phyloP scores from a whole-genome alignment of 2,329 filamentous ascomycete genomes.

The Penicillium vulpinum region DNA sequence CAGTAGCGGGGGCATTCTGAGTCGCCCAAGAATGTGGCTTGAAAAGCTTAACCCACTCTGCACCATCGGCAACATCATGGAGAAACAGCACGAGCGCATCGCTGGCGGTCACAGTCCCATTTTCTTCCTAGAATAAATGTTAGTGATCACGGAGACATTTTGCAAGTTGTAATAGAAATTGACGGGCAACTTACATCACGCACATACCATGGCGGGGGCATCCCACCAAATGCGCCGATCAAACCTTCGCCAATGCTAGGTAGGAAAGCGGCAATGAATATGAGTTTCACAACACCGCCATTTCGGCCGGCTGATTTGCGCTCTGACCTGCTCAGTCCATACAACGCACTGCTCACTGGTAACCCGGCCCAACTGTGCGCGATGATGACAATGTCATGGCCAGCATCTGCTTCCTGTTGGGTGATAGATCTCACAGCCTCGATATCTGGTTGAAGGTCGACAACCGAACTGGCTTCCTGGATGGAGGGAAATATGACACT shows the following conservation, averaged over 20 bases:
- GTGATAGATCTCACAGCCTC: conserved; percentile 34
- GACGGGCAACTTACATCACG: conserved; percentile 27
- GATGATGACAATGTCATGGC: conserved; percentile 33
- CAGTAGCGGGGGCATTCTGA: conserved; percentile 28
- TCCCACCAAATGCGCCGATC: conserved; percentile 32
- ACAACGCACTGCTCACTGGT: conserved; percentile 37
- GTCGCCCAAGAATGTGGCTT: conserved; percentile 34
- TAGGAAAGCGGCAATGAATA: conserved; percentile 38
- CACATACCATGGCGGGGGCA: conserved; percentile 31
- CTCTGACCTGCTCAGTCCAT: conserved; percentile 33
- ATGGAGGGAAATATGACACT: conserved; percentile 32
- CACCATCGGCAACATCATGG: conserved; percentile 33
- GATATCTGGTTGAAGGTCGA: conserved; percentile 33
- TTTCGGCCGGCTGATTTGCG: conserved; percentile 26
- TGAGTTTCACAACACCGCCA: conserved; percentile 37
- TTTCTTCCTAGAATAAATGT: conserved; percentile 14
- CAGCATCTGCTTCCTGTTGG: conserved; percentile 29
- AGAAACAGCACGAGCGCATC: conserved; percentile 32
- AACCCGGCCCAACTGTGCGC: conserved; percentile 41
- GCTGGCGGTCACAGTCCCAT: conserved; percentile 26
- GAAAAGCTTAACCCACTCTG: conserved; percentile 30
- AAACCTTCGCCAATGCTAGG: conserved; percentile 34
- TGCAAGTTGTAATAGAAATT: not conserved
- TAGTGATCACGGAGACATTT: not conserved
- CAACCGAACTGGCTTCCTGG: conserved; percentile 23